phyloP scores from a whole-genome alignment of 805 yeast genomes.

The Peterozyma xylosa region DNA sequence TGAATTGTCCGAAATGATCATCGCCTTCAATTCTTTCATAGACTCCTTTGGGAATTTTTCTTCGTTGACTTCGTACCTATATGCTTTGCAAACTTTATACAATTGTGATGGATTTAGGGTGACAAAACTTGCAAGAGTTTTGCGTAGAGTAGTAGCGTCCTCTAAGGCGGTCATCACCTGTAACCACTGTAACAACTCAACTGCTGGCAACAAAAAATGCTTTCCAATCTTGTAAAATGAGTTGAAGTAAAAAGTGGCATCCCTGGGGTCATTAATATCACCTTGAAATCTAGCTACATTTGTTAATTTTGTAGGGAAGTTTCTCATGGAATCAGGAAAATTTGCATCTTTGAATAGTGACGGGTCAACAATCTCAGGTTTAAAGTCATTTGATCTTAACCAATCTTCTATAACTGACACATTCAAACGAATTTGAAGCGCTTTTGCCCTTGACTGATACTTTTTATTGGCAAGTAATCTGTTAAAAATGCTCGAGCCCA shows the following conservation, averaged over 20 bases:
- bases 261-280: slow-evolving; percentile 31
- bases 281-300: slow-evolving; percentile 22
- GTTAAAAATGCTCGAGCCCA: slow-evolving; percentile 68
- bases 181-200: slow-evolving; percentile 82
- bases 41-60: slow-evolving; percentile 50
- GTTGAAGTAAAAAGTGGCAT: slow-evolving; percentile 54
- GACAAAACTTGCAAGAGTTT: slow-evolving; percentile 45
- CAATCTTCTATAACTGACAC: slow-evolving; percentile 87
- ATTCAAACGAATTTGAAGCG: slow-evolving; percentile 85
- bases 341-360: slow-evolving; percentile 16
- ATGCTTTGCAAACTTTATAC: slow-evolving; percentile 61
- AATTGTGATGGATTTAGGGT: slow-evolving; percentile 63
- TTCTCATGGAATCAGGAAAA: slow-evolving; percentile 24
- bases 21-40: slow-evolving; percentile 31
- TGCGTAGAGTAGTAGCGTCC: slow-evolving; percentile 54
- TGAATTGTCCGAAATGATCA: slow-evolving; percentile 13
- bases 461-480: slow-evolving; percentile 58
- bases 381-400: slow-evolving; percentile 65
- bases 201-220: slow-evolving; percentile 60
- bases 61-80: slow-evolving; percentile 82
- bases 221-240: slow-evolving; percentile 60
- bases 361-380: slow-evolving; percentile 26
- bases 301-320: slow-evolving; percentile 12
- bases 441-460: slow-evolving; percentile 72
- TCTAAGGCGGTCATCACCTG: slow-evolving; percentile 74